These are phyloP conservation scores for Infundibulicybe gibba DNA, from an alignment of 768 basidiomycete species.

Conservation along the genomic window DNA sequence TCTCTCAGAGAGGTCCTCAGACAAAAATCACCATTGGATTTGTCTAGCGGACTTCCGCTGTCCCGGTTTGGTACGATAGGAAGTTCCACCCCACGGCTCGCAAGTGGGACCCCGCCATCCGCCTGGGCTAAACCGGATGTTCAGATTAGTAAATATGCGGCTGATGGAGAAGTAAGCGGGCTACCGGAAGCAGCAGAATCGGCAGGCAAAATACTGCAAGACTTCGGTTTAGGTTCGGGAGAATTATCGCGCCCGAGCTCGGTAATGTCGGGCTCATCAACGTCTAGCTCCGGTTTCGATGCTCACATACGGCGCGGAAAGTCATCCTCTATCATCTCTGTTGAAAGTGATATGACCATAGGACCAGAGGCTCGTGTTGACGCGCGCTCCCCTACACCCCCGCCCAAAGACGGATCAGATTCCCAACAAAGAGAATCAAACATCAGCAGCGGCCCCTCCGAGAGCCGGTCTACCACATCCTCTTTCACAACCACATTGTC, in stretches of 20 bases:
- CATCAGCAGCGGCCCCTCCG: not conserved
- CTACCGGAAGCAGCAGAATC: constrained; percentile 28
- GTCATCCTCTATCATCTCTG: constrained; percentile 36
- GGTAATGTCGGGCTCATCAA: constrained; percentile 20
- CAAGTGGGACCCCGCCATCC: constrained; percentile 27
- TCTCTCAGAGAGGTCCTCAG: constrained; percentile 62
- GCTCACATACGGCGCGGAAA: constrained; percentile 31
- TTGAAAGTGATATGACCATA: constrained; percentile 35
- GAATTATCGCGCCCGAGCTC: constrained; percentile 24
- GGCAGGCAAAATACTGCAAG: constrained; percentile 44
- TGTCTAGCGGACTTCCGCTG: constrained; percentile 7
- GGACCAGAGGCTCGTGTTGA: constrained; percentile 15
- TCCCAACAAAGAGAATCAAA: not conserved
- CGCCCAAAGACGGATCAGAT: constrained; percentile 16
- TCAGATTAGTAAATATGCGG: constrained; percentile 45
- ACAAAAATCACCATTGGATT: constrained; percentile 41
- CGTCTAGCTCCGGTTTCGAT: constrained; percentile 6
- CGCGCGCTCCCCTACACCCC: constrained; percentile 18
- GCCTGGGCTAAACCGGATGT: constrained; percentile 60
- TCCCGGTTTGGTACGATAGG: not conserved
- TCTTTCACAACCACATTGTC: constrained; percentile 46
- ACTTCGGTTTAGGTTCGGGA: constrained; percentile 28
- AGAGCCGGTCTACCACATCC: constrained; percentile 22
- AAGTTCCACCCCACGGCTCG: not conserved
- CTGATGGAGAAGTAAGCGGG: constrained; percentile 43